These are phyloP conservation scores for Bipolaris victoriae DNA, from an alignment of 2,329 filamentous ascomycete genomes.

Conservation along the genomic window DNA sequence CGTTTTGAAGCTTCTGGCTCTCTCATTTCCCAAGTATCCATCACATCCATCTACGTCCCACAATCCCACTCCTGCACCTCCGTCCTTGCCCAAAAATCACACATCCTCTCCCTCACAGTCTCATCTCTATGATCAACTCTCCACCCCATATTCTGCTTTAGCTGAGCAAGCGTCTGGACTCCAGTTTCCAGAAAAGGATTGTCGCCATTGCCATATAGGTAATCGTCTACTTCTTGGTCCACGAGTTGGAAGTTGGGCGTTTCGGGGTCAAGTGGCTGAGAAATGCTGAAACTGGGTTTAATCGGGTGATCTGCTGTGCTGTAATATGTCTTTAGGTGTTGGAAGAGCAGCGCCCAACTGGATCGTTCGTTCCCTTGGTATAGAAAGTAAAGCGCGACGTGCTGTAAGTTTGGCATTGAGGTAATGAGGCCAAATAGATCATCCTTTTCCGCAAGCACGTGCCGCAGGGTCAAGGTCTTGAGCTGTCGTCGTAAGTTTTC, in stretches of 20 bases:
- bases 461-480: slow-evolving; percentile 4
- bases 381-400: slow-evolving; percentile 3
- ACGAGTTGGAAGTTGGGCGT: slow-evolving; percentile 3
- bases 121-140: slow-evolving; percentile 12
- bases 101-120: slow-evolving; percentile 4
- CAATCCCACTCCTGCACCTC: not conserved
- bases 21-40: not conserved
- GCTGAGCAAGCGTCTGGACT: not conserved
- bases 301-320: not conserved
- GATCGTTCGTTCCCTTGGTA: not conserved
- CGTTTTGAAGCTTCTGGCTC: not conserved
- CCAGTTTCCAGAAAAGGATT: slow-evolving; percentile 10
- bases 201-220: slow-evolving; percentile 10
- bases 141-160: slow-evolving; percentile 17
- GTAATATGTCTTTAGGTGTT: slow-evolving; percentile 2
- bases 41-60: not conserved
- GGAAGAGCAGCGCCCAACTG: not conserved
- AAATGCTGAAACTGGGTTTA: slow-evolving; percentile 1
- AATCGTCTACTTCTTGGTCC: slow-evolving; percentile 17
- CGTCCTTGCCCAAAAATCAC: not conserved
- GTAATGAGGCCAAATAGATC: slow-evolving; percentile 3
- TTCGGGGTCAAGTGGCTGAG: not conserved
- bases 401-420: not conserved
- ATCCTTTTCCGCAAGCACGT: not conserved
- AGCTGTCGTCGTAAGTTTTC: not conserved